Evolutionary conservation across 2,329 filamentous ascomycete species (phyloP).

Genomic region (Venturiaceae sp.): DNA sequence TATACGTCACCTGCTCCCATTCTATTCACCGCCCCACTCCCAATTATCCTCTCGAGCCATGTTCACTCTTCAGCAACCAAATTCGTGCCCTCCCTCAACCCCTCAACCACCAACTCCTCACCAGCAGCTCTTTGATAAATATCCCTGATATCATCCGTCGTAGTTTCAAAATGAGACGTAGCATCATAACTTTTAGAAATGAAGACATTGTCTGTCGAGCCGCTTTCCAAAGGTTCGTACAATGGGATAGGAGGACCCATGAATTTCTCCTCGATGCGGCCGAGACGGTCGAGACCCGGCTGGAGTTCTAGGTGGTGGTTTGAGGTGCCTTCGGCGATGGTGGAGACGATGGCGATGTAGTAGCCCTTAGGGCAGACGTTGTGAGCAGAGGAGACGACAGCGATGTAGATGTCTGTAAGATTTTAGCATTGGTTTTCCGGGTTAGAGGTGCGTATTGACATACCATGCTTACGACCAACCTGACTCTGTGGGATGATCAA

Average conservation of each 20-base stretch:
- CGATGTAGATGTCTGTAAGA: conserved; percentile 79
- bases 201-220: conserved; percentile 82
- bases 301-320: conserved; percentile 96
- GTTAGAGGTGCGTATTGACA: conserved; percentile 18
- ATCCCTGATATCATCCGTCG: conserved; percentile 85
- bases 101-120: conserved; percentile 80
- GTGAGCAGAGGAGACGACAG: conserved; percentile 88
- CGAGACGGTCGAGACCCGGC: conserved; percentile 83
- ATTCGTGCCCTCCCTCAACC: conserved; percentile 63
- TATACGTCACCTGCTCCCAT: not conserved
- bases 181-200: conserved; percentile 99
- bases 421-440: conserved; percentile 9
- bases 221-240: conserved; percentile 81
- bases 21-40: not conserved
- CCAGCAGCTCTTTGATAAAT: conserved; percentile 79
- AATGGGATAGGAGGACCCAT: conserved; percentile 88
- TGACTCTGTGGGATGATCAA: conserved; percentile 97
- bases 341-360: conserved; percentile 97
- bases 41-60: not conserved
- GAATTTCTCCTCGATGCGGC: conserved; percentile 93
- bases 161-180: conserved; percentile 94
- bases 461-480: conserved; percentile 92
- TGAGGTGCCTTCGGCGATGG: conserved; percentile 80
- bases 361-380: conserved; percentile 99
- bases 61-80: conserved; percentile 7